A percentile compares a stretch with the other conserved stretches of the same genome.
These are phyloP conservation scores for Phytophthora pseudosyringae DNA, from an alignment of 352 stramenopile genomes.

Conservation along the genomic window DNA sequence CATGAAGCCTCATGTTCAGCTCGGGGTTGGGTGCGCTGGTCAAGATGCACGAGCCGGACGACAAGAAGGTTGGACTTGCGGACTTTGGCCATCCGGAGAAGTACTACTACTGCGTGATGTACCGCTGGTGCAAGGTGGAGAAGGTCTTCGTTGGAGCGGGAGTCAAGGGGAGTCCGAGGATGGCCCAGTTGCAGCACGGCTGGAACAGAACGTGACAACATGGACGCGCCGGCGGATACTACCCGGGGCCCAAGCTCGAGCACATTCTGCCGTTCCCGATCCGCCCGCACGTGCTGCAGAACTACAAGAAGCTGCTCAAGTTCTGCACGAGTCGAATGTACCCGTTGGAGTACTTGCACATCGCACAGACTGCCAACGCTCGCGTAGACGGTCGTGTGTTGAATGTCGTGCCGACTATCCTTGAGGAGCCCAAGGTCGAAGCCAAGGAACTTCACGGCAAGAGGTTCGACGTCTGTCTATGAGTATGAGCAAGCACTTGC, in stretches of 20 bases:
- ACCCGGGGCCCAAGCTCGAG: conserved; percentile 52
- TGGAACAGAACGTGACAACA: conserved; percentile 53
- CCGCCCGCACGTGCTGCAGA: conserved; percentile 68
- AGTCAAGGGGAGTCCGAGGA: conserved; percentile 62
- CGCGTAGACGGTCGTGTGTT: conserved; percentile 66
- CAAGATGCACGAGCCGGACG: conserved; percentile 74
- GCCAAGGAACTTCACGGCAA: too few relatives aligned
- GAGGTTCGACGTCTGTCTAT: too few relatives aligned
- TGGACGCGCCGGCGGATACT: conserved; percentile 43
- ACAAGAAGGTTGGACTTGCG: conserved; percentile 54
- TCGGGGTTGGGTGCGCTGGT: conserved; percentile 68
- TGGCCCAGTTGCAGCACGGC: conserved; percentile 59
- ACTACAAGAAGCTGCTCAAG: conserved; percentile 85
- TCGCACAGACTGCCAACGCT: conserved; percentile 71
- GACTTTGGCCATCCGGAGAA: conserved; percentile 70
- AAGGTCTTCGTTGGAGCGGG: conserved; percentile 52
- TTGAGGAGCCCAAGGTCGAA: conserved; percentile 91
- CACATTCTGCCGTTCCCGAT: conserved; percentile 81
- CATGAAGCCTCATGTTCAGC: conserved; percentile 80
- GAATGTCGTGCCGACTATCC: conserved; percentile 87
- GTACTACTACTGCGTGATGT: conserved; percentile 78
- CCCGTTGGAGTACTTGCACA: conserved; percentile 88
- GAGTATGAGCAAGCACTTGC: too few relatives aligned
- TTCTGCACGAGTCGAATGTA: conserved; percentile 94
- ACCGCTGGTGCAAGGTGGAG: conserved; percentile 66